Conservation (phyloP, 306 rosid species). For the Casuarina glauca region DNA sequence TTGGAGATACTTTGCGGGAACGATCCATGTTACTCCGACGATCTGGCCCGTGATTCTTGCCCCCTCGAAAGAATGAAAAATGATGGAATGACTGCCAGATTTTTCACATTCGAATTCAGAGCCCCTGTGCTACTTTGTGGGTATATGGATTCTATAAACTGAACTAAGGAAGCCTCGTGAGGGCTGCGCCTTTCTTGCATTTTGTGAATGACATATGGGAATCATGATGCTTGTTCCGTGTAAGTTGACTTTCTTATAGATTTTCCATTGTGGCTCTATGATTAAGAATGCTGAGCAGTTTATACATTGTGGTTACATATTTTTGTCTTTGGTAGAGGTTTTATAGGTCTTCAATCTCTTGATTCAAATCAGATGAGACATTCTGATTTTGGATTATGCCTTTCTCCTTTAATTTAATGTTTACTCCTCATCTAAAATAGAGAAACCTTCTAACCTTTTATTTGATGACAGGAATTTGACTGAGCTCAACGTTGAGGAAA, state of each 20-base stretch:
- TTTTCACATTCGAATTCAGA: neutral
- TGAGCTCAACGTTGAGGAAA: conserved; percentile 80
- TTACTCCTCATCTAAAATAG: conserved; percentile 15
- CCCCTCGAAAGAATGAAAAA: too few species aligned
- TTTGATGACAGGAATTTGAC: conserved; percentile 66
- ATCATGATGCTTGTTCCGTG: too few species aligned
- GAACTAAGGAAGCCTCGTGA: neutral
- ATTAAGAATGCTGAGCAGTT: too few species aligned
- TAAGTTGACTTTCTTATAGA: too few species aligned
- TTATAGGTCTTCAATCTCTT: too few species aligned
- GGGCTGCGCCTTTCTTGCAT: neutral
- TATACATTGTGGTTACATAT: neutral
- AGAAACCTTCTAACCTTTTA: conserved; percentile 19
- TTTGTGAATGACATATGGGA: neutral
- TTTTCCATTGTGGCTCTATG: too few species aligned
- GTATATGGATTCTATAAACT: neutral
- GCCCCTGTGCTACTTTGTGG: too few species aligned
- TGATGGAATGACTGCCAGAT: neutral
- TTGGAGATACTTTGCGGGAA: too few species aligned
- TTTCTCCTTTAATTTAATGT: neutral
- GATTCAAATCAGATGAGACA: too few species aligned
- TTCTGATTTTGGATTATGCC: too few species aligned
- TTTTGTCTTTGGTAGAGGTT: conserved; percentile 6
- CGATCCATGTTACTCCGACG: too few species aligned
- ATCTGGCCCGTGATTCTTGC: too few species aligned